A percentile compares a stretch with the other conserved stretches of the same genome.
phyloP scores from a whole-genome alignment of 768 basidiomycete genomes.

The Tylopilus sp. region DNA sequence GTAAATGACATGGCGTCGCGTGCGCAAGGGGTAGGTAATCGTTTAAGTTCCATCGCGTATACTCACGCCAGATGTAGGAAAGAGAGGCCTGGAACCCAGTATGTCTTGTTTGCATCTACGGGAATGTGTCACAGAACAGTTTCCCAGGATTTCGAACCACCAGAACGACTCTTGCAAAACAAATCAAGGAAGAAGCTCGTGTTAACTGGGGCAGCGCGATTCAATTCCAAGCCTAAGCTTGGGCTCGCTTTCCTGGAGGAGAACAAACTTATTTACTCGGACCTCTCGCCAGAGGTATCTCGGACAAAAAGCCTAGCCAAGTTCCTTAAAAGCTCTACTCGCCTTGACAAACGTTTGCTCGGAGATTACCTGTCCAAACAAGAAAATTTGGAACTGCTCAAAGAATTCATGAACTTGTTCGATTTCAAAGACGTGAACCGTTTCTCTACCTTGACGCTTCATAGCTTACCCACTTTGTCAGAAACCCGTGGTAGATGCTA shows the following conservation, averaged over 20 bases:
- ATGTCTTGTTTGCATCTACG: slow-evolving; percentile 21
- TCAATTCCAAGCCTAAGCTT: slow-evolving; percentile 90
- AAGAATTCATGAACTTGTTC: slow-evolving; percentile 83
- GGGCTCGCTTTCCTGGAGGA: slow-evolving; percentile 92
- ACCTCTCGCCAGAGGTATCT: slow-evolving; percentile 53
- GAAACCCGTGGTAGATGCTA: slow-evolving; percentile 94
- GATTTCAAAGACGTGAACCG: slow-evolving; percentile 82
- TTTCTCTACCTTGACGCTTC: neutral
- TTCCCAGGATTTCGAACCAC: slow-evolving; percentile 49
- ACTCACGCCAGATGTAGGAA: slow-evolving; percentile 30
- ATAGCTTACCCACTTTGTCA: slow-evolving; percentile 29
- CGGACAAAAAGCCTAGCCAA: slow-evolving; percentile 69
- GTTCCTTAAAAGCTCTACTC: slow-evolving; percentile 80
- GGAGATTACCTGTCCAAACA: slow-evolving; percentile 92
- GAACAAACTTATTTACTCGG: slow-evolving; percentile 79
- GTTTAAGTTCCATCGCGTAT: slow-evolving; percentile 5
- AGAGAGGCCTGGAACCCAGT: slow-evolving; percentile 64
- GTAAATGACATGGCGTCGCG: slow-evolving; percentile 86
- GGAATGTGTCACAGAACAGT: neutral
- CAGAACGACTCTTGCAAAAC: slow-evolving; percentile 55
- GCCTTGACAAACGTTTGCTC: slow-evolving; percentile 88
- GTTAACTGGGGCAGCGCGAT: slow-evolving; percentile 76
- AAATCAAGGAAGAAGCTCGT: slow-evolving; percentile 89
- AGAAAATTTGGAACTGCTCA: slow-evolving; percentile 81
- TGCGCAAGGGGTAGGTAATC: slow-evolving; percentile 41